Base-by-base conservation (phyloP, 768 basidiomycete genomes). In the Trametes cingulata region DNA sequence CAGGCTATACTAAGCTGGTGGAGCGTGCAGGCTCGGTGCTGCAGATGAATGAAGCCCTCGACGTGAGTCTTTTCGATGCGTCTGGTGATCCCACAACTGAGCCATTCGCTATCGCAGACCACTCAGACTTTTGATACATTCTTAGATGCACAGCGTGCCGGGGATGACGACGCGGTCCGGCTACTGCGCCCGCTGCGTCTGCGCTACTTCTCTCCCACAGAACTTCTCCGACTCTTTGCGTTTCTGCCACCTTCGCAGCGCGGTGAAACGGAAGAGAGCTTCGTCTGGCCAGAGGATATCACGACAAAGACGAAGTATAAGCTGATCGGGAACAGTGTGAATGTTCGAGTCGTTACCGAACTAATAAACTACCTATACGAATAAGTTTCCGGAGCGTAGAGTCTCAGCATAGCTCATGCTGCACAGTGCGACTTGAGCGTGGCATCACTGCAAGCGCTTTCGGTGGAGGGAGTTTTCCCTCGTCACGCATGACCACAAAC, bases 271-370 rank as follows among this genome's bases (percentile, higher is more conserved):
- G 53, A 49, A 17, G 41, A 40, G 29, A 19, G 49, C 10, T 88
- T 91, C 65, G 56, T 70, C n/a, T 93, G 90, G 89, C 90, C 90
- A 4, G 64, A 71, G 7, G 69, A 69, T 2, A 72, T 90, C 10
- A 85, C 88, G 2, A 79, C 68, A 1, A 91, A 89, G 72, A 83
- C 87, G 10, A 86, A 85, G 68, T 92, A 93, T 64, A 80, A 84
- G 47, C 75, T 92, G 27, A 86, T 93, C 55, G 91, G 91, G 17
- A 93, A 93, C 71, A 91, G 90, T 57, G 85, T 93, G 8, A 93
- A 93, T 71, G 88, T 92, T 7, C 76, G 76, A 56, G 90, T 92
- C 12, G 85, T 93, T 0, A 77, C 80, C 51, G 74, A 77, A 60
- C 75, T 91, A 52, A 79, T 92, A 41, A 71, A 77, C 40, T 88